Base-by-base conservation (phyloP, 192 early-diverging fungal genomes). In the Linnemannia elongata region DNA sequence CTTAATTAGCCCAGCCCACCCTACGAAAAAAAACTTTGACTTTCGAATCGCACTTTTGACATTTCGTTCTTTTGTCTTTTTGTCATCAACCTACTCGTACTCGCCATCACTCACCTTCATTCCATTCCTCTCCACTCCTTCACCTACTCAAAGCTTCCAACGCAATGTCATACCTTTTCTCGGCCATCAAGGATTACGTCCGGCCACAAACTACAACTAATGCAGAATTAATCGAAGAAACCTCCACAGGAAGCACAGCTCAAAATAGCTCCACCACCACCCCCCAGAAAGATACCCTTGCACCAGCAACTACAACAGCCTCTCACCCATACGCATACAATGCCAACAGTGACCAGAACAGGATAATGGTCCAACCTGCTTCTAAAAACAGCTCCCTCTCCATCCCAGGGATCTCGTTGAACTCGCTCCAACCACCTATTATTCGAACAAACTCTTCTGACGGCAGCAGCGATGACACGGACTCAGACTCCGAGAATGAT, bases 151-250 rank as follows among this genome's bases (percentile, higher is more conserved):
- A 17, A 27, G 4, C 69, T 13, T 4, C 15, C n/a, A 27, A 30
- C 68, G 0, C 27, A 75, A 87, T 87, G 84, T 80, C 84, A 60
- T 81, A 49, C 54, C 63, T 87, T 12, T 75, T 70, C 42, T 81
- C n/a, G 36, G 60, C 85, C 66, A 41, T 87, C 75, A 81, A 69
- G 45, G 80, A 60, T 20, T 87, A 87, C 33, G 72, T 87, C 38
- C 78, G 69, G 36, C 72, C 85, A 33, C 7, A 60, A 33, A 4
- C 1, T 13, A 15, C 30, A 10, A 15, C 30, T 27, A 66, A 66
- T 27, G 72, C 75, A 44, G 70, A 69, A 24, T 42, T 69, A 17
- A 27, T 27, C 30, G 18, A 41, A 60, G 73, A 54, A 27, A 18
- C 44, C 30, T 13, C 74, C n/a, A 17, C 47, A 35, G 52, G 30